These are phyloP conservation scores for Ceratocystis variospora DNA, from an alignment of 2,329 filamentous ascomycete species.

Conservation along the genomic window DNA sequence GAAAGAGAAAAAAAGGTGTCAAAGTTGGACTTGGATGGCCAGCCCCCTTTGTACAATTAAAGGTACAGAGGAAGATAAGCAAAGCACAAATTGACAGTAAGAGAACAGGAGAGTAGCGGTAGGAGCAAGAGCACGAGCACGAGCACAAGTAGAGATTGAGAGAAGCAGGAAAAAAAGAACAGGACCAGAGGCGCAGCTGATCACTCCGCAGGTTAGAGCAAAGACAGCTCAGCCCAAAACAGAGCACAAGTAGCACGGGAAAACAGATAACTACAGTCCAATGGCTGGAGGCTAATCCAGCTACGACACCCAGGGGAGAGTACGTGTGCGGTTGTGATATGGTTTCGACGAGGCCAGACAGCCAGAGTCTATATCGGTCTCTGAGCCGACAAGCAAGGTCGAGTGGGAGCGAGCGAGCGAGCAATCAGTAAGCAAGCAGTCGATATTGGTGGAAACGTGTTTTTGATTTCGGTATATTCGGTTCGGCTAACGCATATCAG, in stretches of 20 bases:
- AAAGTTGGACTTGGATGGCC: background rate
- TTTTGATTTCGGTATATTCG: constrained; percentile 5
- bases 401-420: constrained; percentile 22
- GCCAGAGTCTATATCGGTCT: background rate
- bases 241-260: background rate
- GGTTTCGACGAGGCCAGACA: background rate
- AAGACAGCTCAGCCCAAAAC: background rate
- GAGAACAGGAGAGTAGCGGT: background rate
- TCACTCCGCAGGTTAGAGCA: background rate
- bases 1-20: background rate
- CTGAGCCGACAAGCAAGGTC: background rate
- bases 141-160: background rate
- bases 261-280: background rate
- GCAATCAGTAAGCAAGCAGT: background rate
- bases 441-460: background rate
- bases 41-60: background rate
- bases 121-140: background rate
- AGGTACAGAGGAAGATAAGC: background rate
- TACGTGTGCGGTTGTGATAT: background rate
- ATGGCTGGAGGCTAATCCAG: background rate
- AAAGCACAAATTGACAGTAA: background rate
- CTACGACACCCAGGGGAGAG: too few species aligned
- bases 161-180: background rate
- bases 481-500: background rate
- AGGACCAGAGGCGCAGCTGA: constrained; percentile 7